Base-by-base conservation (phyloP, 805 yeast species). In the Metschnikowia koreensis region DNA sequence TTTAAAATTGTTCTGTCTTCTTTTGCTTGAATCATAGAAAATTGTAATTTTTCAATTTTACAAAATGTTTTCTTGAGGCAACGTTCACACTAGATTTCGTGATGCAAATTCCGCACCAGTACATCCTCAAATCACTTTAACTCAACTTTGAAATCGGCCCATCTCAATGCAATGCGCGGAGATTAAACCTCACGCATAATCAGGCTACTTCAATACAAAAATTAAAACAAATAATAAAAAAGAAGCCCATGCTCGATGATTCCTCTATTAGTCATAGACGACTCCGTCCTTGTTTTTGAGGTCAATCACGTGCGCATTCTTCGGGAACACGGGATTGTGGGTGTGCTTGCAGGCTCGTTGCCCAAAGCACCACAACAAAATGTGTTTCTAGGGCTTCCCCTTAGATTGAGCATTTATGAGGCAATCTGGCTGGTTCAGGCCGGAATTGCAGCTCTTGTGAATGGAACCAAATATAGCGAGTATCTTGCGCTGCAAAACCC, bases 351-450 rank as follows among this genome's bases (percentile, higher is more conserved):
- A 0, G 99, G 99, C 0, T 87, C 97, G 0, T 70, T 94, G 31
- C 88, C 97, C 0, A 77, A 83, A 44, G 90, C 92, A n/a, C 94
- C 97, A 1, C 99, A 94, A 66, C 99, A 93, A 63, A 91, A 90
- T 62, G 75, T 84, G n/a, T 87, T 92, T 61, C 71, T 89, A 39
- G 96, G 97, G 0, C 68, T 92, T 2, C 99, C 99, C 0, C 67
- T 94, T 46, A 81, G 83, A 60, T 70, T 93, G 41, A 76, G 82
- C 68, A 67, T 81, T 0, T 96, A 89, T 66, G 98, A 93, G 61
- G 82, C 84, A 0, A 55, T 82, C 10, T 88, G 88, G 82, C 70
- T 91, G 29, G 73, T 85, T 8, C 69, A 71, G 5, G 60, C 69
- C 6, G 70, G 71, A 0, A 60, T 65, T 16, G 83, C 78, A 0